Evolutionary conservation across 257 asterid species (phyloP), one percentile per base, ranked within the genome.

Genomic region (Mentha longifolia): DNA sequence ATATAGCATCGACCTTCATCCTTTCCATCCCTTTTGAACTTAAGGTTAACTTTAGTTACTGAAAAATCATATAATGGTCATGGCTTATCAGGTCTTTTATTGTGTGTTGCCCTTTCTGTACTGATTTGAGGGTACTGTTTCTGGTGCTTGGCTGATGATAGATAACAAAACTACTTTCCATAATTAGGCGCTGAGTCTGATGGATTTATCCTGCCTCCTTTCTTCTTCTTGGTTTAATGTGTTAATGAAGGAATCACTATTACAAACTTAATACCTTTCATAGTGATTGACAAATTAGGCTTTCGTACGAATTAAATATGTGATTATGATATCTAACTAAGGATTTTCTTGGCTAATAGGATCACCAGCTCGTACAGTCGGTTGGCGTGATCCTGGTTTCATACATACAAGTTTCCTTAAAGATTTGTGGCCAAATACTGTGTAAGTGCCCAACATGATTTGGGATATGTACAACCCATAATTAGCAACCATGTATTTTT

Each of bases 311-410:
- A 56, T 49, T 56, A 54, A 63, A 68, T 42, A 25, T 74, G 69
- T 31, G 66, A 55, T 52, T 49, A 43, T 43, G 71, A 59, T 71
- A 62, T 67, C 74, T 76, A 52, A 73, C 65, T 12, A 76, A 61
- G 56, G 57, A 74, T 66, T 43, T 35, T 35, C 9, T 69, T 74
- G 68, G 33, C 35, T 59, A 70, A 61, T 52, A 90, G 97, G 98
- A 71, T 51, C 97, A 62, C 98, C 97, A 42, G 98, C 98, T 9
- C 80, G 96, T 39, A 86, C 98, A n/a, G 95, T 94, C 35, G 97
- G 98, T 41, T 94, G 98, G 96, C 96, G 98, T 67, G 91, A 94
- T 78, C 97, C 98, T 67, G 98, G 98, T 60, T 94, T 85, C 80
- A 85, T 94, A 56, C 97, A 94, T 47, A 94, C 97, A 7, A 87